Evolutionary conservation across 2,329 filamentous ascomycete genomes (phyloP), one percentile per base, ranked within the genome.

Genomic region (Lecanicillium sp.): DNA sequence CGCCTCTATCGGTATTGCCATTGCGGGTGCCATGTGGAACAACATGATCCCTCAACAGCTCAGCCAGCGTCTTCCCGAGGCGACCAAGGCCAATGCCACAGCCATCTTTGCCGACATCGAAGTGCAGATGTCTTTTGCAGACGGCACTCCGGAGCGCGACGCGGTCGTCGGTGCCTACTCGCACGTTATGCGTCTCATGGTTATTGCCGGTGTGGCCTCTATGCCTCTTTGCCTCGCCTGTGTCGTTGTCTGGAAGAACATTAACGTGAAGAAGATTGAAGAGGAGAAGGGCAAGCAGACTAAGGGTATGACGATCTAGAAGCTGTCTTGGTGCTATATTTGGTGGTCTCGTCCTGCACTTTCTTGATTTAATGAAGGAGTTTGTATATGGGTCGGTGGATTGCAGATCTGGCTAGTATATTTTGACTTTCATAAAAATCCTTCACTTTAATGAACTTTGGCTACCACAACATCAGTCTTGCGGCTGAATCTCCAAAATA

Each of bases 11-110:
- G 78, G 79, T 3, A 67, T 70, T 5, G 76, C 79, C 30, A 72
- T 84, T 49, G 78, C 79, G 1, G 78, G 76, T 2, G 78, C 75
- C 8, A 72, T 85, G 48, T 85, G 81, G 81, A 78, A 75, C 5
- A 75, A 74, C 53, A 63, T 73, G 9, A 64, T 80, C 38, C 71
- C 71, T 6, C 52, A 51, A 4, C 65, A 69, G 29, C 62, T 79
- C 3, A 46, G 59, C 40, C 54, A 64, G 14, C 62, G 63, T 27
- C 66, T 79, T 0, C 75, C 75, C 1, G 68, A 66, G 9, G 61
- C 61, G 1, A 59, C 55, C 20, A 68, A 71, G 57, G 57, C 60
- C 7, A 59, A 64, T 26, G 54, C 62, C 6, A 51, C 56, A 3
- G 49, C 47, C 3, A 71, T 72, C 33, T 70, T 79, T 49, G 72